Base-by-base conservation (phyloP, 805 yeast genomes). In the Saccharomycopsis sp. region DNA sequence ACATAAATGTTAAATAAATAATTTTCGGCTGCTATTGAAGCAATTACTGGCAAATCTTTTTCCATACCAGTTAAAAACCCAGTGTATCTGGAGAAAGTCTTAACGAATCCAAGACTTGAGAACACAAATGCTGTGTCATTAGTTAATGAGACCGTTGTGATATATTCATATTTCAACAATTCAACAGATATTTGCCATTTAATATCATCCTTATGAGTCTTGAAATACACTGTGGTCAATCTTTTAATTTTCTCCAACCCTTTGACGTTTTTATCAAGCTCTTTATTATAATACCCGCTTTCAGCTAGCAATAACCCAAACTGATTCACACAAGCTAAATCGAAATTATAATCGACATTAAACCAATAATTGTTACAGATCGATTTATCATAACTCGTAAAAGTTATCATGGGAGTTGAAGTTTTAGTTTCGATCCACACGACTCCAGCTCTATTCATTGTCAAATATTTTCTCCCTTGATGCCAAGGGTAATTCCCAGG, bases 361-460 rank as follows among this genome's bases (percentile, higher is more conserved):
- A 47, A 50, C 38, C 48, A 38, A 20, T 26, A 38, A 41, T 41
- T 28, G 33, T 21, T 24, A 9, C 24, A 14, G 11, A 38, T 26
- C 11, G 45, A 36, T 6, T 35, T 47, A 33, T 47, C 51, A 23
- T 33, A 47, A 16, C 47, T 31, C 4, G 38, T 36, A 32, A 50
- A 33, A 14, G 53, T 44, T n/a, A 50, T 32, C 2, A 50, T 39
- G 4, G 53, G 53, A 7, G 17, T 31, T 5, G 46, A 39, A 6
- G 53, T 50, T n/a, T 47, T 47, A 7, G 51, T 47, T 37, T 50
- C 53, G 13, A 47, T 41, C 53, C 53, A 50, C 3, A 44, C 51
- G 5, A 29, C 32, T 4, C 53, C 53, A 32, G 16, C n/a, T 17
- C 32, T 39, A 28, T 44, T 44, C 17, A 47, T 47, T 2, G 51